Base-by-base conservation (phyloP, 1,284 basidiomycete genomes). In the Singerocomus rubriflavus region DNA sequence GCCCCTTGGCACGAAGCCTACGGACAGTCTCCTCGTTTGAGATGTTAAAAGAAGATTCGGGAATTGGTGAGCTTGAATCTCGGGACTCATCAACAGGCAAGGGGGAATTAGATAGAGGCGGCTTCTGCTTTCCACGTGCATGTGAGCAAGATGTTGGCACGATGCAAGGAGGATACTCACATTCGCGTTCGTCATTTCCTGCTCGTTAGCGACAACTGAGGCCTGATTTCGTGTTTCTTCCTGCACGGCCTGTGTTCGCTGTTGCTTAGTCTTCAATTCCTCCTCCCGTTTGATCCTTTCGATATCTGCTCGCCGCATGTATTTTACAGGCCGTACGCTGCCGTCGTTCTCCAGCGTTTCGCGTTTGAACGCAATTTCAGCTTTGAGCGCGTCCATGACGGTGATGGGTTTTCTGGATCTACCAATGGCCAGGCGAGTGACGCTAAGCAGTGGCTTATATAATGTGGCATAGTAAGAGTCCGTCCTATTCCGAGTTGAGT, bases 21-120 rank as follows among this genome's bases (percentile, higher is more conserved):
- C 90, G 84, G 47, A 95, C 77, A 26, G 91, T 93, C 65, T 99
- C 97, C 53, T 94, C 90, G 51, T 93, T 91, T 2, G 95, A 93
- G 45, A 98, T 90, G 67, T 93, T 94, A 76, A 95, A 98, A 1
- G 76, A 71, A 3, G 77, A 74, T 56, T 84, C 79, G 51, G 81
- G 79, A 64, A 81, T 73, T 46, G 79, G 75, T 6, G 80, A 75
- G 52, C 73, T 68, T 43, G 69, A 58, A 25, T 76, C 74, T 48
- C 63, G 44, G 17, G 56, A 27, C 36, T 63, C 63, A 13, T 65
- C 52, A 54, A 42, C 53, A 55, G 76, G 76, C 6, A 78, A 78
- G 17, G 72, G 66, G 33, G 77, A 74, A 44, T 69, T 57, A 10
- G 73, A 66, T 42, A 69, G 72, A 53, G 71, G 64, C 59, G 67